Evolutionary conservation across 495 filamentous ascomycete species (phyloP).

Genomic region (Thozetella sp.): DNA sequence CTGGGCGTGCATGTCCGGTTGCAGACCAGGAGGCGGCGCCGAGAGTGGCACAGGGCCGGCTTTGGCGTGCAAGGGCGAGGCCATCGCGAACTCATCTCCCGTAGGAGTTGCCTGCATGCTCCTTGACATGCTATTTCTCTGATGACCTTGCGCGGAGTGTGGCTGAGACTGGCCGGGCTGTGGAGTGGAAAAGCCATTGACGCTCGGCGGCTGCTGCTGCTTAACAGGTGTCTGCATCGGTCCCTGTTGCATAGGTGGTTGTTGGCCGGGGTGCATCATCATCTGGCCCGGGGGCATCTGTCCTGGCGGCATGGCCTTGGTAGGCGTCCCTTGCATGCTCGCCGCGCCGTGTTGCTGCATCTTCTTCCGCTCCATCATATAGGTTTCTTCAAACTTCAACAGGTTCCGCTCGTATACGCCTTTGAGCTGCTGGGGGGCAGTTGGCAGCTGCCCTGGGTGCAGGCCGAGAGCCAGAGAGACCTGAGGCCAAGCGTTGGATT

Average conservation of each 20-base stretch:
- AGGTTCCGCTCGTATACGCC: conserved; percentile 75
- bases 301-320: conserved; percentile 31
- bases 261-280: conserved; percentile 41
- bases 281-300: conserved; percentile 49
- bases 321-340: conserved; percentile 32
- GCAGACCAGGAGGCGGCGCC: conserved; percentile 28
- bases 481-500: conserved; percentile 69
- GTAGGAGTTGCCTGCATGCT: conserved; percentile 39
- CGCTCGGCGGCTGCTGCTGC: conserved; percentile 44
- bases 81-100: conserved; percentile 38
- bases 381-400: conserved; percentile 72
- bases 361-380: conserved; percentile 58
- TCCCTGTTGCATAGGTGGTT: conserved; percentile 45
- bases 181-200: conserved; percentile 53
- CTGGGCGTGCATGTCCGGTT: conserved; percentile 22
- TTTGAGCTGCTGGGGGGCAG: conserved; percentile 68
- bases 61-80: conserved; percentile 40
- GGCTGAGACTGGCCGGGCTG: conserved; percentile 43
- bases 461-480: conserved; percentile 71
- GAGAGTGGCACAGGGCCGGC: conserved; percentile 32
- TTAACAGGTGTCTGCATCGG: conserved; percentile 53
- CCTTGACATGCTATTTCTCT: conserved; percentile 41
- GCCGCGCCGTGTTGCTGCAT: conserved; percentile 40
- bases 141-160: conserved; percentile 26
- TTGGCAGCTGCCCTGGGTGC: conserved; percentile 62